Conservation (phyloP, 1,284 basidiomycete genomes). For the Filobasidium uniguttulatum region DNA sequence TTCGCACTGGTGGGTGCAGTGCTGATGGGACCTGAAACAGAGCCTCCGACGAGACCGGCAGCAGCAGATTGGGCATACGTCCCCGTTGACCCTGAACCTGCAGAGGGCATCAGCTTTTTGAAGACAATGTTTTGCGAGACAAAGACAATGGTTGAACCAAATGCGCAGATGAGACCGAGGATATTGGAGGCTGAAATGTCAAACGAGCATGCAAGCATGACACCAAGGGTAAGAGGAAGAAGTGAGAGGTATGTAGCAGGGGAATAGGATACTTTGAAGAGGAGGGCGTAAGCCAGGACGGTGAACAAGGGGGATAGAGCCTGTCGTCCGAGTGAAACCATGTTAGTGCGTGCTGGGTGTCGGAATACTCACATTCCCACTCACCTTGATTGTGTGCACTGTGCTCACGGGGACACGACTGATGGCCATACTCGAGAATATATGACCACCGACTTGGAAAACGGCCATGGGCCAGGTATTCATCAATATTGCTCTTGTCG, state of each 20-base stretch:
- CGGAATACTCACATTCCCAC: conserved; percentile 20
- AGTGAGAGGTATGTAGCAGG: conserved; percentile 82
- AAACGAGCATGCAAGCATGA: conserved; percentile 94
- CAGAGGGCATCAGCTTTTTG: conserved; percentile 86
- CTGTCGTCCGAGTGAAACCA: conserved; percentile 38
- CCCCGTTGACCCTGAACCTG: conserved; percentile 26
- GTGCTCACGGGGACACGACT: conserved; percentile 92
- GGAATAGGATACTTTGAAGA: conserved; percentile 89
- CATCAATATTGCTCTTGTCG: conserved; percentile 56
- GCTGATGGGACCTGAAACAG: not conserved
- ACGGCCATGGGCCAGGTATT: conserved; percentile 82
- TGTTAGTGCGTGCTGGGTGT: not conserved
- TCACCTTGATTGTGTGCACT: conserved; percentile 95
- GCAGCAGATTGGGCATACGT: conserved; percentile 28
- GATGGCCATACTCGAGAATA: conserved; percentile 92
- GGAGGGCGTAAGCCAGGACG: conserved; percentile 78
- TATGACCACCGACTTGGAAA: conserved; percentile 87
- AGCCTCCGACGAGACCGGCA: not conserved
- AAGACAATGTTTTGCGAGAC: conserved; percentile 98
- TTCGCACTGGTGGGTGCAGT: conserved; percentile 39
- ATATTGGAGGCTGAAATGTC: conserved; percentile 75
- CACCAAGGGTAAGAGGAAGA: conserved; percentile 84
- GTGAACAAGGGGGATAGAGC: conserved; percentile 94
- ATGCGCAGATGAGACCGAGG: conserved; percentile 72
- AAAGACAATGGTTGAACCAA: conserved; percentile 88